Evolutionary conservation across 768 basidiomycete genomes (phyloP).

Genomic region (Bullera alba): DNA sequence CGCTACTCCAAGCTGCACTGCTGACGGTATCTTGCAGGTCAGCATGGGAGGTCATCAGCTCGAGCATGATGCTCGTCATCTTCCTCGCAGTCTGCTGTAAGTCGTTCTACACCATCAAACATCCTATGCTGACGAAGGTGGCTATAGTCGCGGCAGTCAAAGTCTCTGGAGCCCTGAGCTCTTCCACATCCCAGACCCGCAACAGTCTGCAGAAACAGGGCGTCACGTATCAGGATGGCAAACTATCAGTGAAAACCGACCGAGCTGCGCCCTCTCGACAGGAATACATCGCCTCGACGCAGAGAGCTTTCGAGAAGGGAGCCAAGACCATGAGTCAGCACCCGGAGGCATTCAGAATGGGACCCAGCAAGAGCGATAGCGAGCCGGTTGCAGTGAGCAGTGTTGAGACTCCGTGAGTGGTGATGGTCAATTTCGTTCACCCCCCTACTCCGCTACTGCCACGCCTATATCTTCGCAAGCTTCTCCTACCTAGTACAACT

Average conservation of each 20-base stretch:
- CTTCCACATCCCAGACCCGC: constrained; percentile 12
- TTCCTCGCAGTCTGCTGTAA: constrained; percentile 36
- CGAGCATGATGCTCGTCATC: constrained; percentile 21
- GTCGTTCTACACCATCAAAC: constrained; percentile 6
- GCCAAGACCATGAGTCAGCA: constrained; percentile 30
- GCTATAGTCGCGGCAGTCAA: constrained; percentile 9
- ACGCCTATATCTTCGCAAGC: background rate
- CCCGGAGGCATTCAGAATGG: constrained; percentile 26
- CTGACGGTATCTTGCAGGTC: too few relatives aligned
- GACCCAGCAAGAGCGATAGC: background rate
- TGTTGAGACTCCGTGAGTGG: constrained; percentile 16
- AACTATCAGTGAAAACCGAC: constrained; percentile 23
- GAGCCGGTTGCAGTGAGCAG: constrained; percentile 2
- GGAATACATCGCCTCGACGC: constrained; percentile 33
- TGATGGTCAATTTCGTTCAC: background rate
- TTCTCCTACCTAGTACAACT: background rate
- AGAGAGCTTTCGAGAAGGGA: constrained; percentile 27
- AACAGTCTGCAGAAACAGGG: constrained; percentile 14
- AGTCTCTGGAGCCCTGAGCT: constrained; percentile 11
- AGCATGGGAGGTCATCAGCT: constrained; percentile 26
- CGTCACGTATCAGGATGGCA: constrained; percentile 20
- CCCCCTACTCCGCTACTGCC: background rate
- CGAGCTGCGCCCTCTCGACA: constrained; percentile 24
- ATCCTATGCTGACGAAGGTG: background rate
- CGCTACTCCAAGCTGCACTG: too few relatives aligned